Percentiles rank a stretch among this genome's conserved stretches.
phyloP scores from a whole-genome alignment of 331 rosid genomes.

The Erythrophleum ivorense region DNA sequence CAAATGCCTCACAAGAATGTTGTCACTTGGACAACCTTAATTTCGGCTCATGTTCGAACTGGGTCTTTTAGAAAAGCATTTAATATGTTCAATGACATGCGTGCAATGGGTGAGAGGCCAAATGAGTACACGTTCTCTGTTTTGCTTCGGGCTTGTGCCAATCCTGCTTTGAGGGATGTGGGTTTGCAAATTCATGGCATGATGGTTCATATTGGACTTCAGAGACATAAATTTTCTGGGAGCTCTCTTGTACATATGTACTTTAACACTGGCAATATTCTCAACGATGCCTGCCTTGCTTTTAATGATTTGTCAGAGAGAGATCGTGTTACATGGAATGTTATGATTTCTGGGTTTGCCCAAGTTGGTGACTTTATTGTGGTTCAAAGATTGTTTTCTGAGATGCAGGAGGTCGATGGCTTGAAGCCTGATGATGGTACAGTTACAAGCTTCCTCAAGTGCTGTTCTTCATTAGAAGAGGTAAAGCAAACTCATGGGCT shows the following conservation, averaged over 20 bases:
- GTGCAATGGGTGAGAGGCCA: conserved; percentile 50
- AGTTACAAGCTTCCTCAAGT: conserved; percentile 50
- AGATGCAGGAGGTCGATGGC: conserved; percentile 49
- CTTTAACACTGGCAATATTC: conserved; percentile 41
- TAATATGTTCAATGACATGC: conserved; percentile 49
- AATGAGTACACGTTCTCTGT: conserved; percentile 56
- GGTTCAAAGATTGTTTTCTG: conserved; percentile 55
- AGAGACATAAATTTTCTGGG: conserved; percentile 54
- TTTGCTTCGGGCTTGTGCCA: conserved; percentile 49
- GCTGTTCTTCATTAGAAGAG: conserved; percentile 49
- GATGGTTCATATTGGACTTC: conserved; percentile 53
- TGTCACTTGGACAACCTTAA: conserved; percentile 63
- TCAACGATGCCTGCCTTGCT: conserved; percentile 36
- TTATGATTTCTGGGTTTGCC: conserved; percentile 63
- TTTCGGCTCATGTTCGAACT: conserved; percentile 50
- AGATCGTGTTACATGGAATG: conserved; percentile 63
- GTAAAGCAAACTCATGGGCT: conserved; percentile 55
- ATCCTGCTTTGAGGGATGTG: conserved; percentile 27
- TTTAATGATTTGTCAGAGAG: conserved; percentile 52
- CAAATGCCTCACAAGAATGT: conserved; percentile 56
- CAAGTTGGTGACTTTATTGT: conserved; percentile 45
- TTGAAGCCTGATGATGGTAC: conserved; percentile 52
- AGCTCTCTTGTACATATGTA: conserved; percentile 57
- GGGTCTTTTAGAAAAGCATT: conserved; percentile 50
- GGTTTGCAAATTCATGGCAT: conserved; percentile 61